Evolutionary conservation across 257 asterid species (phyloP), one percentile per base, ranked within the genome.

Genomic region (Scutellaria galericulata): DNA sequence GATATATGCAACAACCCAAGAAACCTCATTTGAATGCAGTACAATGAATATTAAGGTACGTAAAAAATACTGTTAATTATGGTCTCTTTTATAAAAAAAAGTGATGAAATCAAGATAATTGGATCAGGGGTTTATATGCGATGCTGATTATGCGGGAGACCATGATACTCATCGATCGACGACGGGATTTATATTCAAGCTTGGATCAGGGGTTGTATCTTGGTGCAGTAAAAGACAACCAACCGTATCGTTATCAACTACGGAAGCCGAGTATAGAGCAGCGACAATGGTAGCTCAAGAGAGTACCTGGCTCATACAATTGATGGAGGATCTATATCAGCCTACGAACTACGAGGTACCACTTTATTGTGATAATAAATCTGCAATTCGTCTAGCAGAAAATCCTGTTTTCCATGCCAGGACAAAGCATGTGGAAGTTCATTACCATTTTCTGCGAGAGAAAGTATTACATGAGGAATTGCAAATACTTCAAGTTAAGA

Each of bases 1-100:
- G 71, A 3, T 62, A 61, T 40, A 61, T 72, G 55, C 77, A 72
- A 72, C 52, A 62, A 48, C 35, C 71, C 5, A 51, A 73, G 54
- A 73, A 59, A 22, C 9, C 77, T 52, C 71, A 73, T 12, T 51
- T 63, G 48, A 71, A 73, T 37, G 68, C 40, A 8, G 60, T 59
- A n/a, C 18, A 60, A 7, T 45, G 7, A 55, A 71, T 57, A 9
- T 39, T 52, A 7, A 14, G 59, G 40, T 53, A 52, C 14, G 20
- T 68, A 0, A 39, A 68, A n/a, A 8, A 47, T 35, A 68, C 40
- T 9, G 5, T 68, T 39, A 20, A 10, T 12, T 68, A 68, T 37
- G 41, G 52, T 7, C 8, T 64, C 24, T 5, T 64, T 9, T 64
- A 45, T 8, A n/a, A 45, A 47, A 12, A 68, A 52, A 68, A 35